Evolutionary conservation across 2,329 filamentous ascomycete genomes (phyloP).

Genomic region (Cladosporium sp.): DNA sequence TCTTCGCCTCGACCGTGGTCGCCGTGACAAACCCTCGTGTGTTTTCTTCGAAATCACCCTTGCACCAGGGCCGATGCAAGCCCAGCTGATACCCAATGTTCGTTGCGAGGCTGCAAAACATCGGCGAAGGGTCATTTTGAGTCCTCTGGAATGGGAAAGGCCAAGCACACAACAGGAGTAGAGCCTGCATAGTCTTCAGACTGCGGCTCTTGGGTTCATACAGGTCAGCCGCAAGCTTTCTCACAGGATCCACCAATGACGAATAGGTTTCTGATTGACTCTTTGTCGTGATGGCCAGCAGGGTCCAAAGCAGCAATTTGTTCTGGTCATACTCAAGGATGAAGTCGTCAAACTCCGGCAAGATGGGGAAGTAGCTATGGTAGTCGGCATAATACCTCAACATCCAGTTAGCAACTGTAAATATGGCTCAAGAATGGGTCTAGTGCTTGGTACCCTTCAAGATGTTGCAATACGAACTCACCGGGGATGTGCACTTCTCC

Average conservation of each 20-base stretch:
- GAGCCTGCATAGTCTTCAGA: background rate
- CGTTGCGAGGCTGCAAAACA: background rate
- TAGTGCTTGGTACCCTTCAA: background rate
- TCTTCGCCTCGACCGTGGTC: background rate
- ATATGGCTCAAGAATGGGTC: background rate
- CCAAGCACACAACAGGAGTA: background rate
- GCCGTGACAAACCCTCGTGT: background rate
- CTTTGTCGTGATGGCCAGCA: conserved; percentile 6
- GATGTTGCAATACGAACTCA: background rate
- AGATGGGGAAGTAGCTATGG: conserved; percentile 11
- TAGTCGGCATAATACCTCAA: conserved; percentile 13
- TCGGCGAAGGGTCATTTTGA: background rate
- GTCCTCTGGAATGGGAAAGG: background rate
- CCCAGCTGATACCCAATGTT: background rate
- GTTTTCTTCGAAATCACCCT: background rate
- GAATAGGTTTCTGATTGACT: background rate
- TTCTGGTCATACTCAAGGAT: conserved; percentile 5
- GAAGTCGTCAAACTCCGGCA: background rate
- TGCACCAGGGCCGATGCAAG: background rate
- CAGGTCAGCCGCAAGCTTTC: background rate
- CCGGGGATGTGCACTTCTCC: background rate
- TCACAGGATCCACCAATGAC: background rate
- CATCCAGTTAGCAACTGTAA: background rate
- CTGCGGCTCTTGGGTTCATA: background rate
- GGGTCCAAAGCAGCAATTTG: conserved; percentile 7